phyloP scores from a whole-genome alignment of 192 early-diverging fungal genomes.

The Anaeromyces robustus region DNA sequence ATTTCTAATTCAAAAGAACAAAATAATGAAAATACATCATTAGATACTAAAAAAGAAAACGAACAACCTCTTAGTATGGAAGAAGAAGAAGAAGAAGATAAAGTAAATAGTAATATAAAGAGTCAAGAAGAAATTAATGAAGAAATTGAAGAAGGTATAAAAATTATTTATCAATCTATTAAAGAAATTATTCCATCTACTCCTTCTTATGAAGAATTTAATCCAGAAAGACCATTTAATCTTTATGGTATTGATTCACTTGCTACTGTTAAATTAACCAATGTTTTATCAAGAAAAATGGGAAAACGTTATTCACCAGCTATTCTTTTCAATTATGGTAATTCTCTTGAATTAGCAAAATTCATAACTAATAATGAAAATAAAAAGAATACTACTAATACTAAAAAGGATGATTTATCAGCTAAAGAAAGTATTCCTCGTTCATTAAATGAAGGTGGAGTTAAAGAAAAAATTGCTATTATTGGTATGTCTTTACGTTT shows the following conservation, averaged over 20 bases:
- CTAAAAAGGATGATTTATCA: too few relatives aligned
- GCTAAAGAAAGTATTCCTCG: background rate
- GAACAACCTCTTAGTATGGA: background rate
- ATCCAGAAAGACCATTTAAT: background rate
- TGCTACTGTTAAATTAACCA: background rate
- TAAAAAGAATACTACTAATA: background rate
- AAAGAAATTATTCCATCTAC: too few relatives aligned
- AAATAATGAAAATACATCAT: too few relatives aligned
- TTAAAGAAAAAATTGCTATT: background rate
- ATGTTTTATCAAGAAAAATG: background rate
- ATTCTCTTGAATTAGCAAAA: background rate
- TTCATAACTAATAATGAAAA: background rate
- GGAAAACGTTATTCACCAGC: background rate
- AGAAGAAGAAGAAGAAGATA: background rate
- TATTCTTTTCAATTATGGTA: background rate
- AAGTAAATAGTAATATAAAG: too few relatives aligned
- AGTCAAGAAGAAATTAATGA: background rate
- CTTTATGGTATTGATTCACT: background rate
- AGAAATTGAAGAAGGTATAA: background rate
- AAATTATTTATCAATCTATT: background rate
- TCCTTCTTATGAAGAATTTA: background rate
- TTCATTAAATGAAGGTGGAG: background rate
- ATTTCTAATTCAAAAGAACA: too few relatives aligned
- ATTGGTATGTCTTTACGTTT: background rate
- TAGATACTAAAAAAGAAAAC: too few relatives aligned